Base-by-base conservation (phyloP, 495 filamentous ascomycete species). In the Podospora pseudoanserina region DNA sequence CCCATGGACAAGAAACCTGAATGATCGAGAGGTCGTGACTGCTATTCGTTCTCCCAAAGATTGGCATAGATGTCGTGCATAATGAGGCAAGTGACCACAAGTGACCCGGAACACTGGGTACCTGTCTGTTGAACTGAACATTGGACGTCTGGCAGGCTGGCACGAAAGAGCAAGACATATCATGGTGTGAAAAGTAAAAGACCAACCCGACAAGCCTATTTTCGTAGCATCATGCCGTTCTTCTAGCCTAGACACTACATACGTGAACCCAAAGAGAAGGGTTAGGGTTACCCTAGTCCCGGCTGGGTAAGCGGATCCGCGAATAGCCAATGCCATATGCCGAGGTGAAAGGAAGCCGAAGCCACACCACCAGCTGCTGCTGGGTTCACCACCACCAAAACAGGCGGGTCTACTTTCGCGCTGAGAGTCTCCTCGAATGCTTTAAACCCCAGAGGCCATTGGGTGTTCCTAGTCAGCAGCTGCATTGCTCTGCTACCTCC, bases 271-370 rank as follows among this genome's bases (percentile, higher is more conserved):
- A 7, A 32, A 32, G 27, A 23, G 2, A 56, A 66, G 68, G 65
- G 65, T 64, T 67, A 60, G 68, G 65, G 65, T 64, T 65, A 18
- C 0, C 28, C 67, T 27, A 19, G 61, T 34, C 56, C 56, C 27
- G 18, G 19, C 60, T 62, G 60, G 60, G 60, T 63, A 63, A 63
- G 61, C 27, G 61, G 61, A 63, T 49, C 61, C 61, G 61, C 32
- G 61, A 20, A 30, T 16, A 26, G 30, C 26, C 59, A 32, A 63
- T 32, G 64, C 63, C 28, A 71, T 73, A 66, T 71, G 71, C 73
- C 73, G 71, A 72, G 72, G 72, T 68, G 49, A 69, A 74, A 72
- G 61, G 68, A 64, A 66, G 65, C 65, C 65, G 68, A 66, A 65
- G 63, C 39, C 56, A 44, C 39, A 44, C 39, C 20, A 20, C 60